Evolutionary conservation across 148 eudicot genomes (phyloP).

Genomic region (Rhododendron vialii): DNA sequence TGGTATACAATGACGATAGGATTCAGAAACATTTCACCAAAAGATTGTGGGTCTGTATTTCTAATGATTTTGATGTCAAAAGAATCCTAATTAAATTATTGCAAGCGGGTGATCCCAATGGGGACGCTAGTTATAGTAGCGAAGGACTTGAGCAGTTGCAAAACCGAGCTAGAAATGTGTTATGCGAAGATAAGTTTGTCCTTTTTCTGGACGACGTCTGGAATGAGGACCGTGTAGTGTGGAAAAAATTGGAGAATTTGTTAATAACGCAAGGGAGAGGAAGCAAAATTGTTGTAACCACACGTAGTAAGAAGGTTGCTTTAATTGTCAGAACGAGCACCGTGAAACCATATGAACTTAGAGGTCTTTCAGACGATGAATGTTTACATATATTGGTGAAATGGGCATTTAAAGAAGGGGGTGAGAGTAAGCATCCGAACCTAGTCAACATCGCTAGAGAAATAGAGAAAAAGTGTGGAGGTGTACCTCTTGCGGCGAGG

Average conservation of each 20-base stretch:
- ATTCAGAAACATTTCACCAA: not conserved
- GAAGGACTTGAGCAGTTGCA: too few relatives aligned
- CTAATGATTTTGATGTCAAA: constrained; percentile 12
- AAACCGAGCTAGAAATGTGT: too few relatives aligned
- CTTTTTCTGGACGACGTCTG: too few relatives aligned
- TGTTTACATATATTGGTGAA: too few relatives aligned
- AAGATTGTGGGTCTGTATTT: constrained; percentile 28
- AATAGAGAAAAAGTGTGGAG: too few relatives aligned
- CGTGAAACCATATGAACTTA: not conserved
- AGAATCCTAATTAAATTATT: not conserved
- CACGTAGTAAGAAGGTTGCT: constrained; percentile 20
- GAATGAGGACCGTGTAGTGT: too few relatives aligned
- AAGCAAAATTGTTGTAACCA: constrained; percentile 22
- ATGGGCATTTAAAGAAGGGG: too few relatives aligned
- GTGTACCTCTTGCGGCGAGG: too few relatives aligned
- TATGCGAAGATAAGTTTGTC: too few relatives aligned
- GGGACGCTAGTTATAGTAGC: not conserved
- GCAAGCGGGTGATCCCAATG: not conserved
- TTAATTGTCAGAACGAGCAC: not conserved
- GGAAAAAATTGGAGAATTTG: not conserved
- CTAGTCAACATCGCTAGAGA: too few relatives aligned
- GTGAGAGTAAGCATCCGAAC: too few relatives aligned
- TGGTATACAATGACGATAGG: not conserved
- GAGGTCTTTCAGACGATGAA: too few relatives aligned
- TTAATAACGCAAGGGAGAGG: constrained; percentile 3